Evolutionary conservation across 2,329 filamentous ascomycete genomes (phyloP).

Genomic region (Fusarium burgessii): DNA sequence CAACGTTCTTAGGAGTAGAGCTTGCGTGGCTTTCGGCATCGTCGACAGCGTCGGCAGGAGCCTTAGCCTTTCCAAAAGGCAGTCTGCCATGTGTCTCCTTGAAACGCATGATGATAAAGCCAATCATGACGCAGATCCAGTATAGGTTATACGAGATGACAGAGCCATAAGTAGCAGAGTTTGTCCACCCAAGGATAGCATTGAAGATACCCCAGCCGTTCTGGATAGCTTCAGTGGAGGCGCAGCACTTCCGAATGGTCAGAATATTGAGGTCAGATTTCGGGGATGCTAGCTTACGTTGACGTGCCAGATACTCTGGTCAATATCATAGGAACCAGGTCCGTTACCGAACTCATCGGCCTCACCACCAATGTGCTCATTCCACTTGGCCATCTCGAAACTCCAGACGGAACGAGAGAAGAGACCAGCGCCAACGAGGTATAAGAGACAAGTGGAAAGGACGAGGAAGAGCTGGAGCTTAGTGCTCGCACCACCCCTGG

Average conservation of each 20-base stretch:
- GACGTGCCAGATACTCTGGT: slow-evolving; percentile 83
- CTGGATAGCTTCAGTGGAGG: slow-evolving; percentile 75
- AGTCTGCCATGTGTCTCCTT: slow-evolving; percentile 68
- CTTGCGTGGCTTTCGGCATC: slow-evolving; percentile 46
- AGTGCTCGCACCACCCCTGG: slow-evolving; percentile 57
- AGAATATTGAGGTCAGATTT: not conserved
- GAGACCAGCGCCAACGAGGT: slow-evolving; percentile 84
- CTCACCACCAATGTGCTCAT: slow-evolving; percentile 70
- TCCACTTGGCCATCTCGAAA: slow-evolving; percentile 78
- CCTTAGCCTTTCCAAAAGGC: slow-evolving; percentile 58
- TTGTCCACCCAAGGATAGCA: slow-evolving; percentile 86
- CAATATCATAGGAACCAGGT: slow-evolving; percentile 83
- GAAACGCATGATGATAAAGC: slow-evolving; percentile 74
- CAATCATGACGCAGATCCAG: slow-evolving; percentile 81
- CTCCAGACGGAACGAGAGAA: slow-evolving; percentile 83
- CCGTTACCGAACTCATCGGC: slow-evolving; percentile 65
- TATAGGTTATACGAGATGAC: slow-evolving; percentile 90
- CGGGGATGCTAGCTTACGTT: slow-evolving; percentile 65
- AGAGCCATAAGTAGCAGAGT: slow-evolving; percentile 88
- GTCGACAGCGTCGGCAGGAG: slow-evolving; percentile 27
- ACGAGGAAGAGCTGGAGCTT: slow-evolving; percentile 81
- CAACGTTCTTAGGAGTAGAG: slow-evolving; percentile 40
- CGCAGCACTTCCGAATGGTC: slow-evolving; percentile 73
- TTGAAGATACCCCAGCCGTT: slow-evolving; percentile 92
- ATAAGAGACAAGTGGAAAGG: slow-evolving; percentile 83